Evolutionary conservation across 1,139 yeast genomes (phyloP).

Genomic region (Taphrina wiesneri): DNA sequence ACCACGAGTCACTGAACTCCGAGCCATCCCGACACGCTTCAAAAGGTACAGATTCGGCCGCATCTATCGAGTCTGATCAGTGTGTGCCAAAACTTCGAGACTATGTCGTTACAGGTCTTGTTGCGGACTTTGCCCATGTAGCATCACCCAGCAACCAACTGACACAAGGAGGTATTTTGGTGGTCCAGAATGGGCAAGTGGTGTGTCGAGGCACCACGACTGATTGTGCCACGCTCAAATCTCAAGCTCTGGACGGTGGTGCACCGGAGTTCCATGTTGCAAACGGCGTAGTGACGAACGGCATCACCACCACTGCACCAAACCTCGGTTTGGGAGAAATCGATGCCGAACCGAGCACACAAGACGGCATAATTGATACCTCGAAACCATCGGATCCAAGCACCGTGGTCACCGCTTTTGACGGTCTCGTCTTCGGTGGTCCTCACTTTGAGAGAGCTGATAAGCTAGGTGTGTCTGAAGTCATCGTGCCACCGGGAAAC

Average conservation of each 20-base stretch:
- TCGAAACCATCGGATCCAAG: constrained; percentile 14
- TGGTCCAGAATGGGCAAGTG: background rate
- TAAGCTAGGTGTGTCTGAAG: constrained; percentile 4
- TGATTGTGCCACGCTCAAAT: background rate
- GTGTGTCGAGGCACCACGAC: background rate
- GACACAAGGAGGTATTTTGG: background rate
- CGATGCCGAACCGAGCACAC: constrained; percentile 6
- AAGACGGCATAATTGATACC: constrained; percentile 11
- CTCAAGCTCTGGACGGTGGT: background rate
- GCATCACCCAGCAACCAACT: background rate
- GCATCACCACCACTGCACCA: constrained; percentile 9
- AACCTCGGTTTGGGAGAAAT: constrained; percentile 19
- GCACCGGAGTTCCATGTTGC: background rate
- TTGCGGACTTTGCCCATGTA: background rate
- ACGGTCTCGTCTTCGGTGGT: constrained; percentile 17
- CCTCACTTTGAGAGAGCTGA: constrained; percentile 17
- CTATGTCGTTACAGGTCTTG: background rate
- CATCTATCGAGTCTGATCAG: background rate
- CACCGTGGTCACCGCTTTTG: background rate
- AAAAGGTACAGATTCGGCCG: background rate
- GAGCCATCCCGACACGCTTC: background rate
- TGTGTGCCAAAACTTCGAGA: background rate
- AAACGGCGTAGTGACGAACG: background rate
- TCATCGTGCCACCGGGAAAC: constrained; percentile 8
- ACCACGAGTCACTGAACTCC: background rate